Base-by-base conservation (phyloP, 2,329 filamentous ascomycete species). In the Neofusicoccum ribis region DNA sequence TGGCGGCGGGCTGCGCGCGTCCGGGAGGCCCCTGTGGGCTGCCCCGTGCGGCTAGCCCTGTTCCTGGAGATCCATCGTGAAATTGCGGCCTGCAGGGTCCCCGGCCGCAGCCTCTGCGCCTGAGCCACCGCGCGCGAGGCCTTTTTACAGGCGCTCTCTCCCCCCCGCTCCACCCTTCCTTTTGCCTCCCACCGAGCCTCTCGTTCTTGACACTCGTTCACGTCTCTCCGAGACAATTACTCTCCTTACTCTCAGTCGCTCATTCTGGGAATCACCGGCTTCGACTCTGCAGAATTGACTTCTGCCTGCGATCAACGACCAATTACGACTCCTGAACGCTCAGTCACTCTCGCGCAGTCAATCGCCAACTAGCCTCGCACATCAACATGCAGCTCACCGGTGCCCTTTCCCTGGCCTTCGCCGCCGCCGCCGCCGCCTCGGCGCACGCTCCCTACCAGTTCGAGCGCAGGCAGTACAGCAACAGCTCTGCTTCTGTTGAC, bases 191-290 rank as follows among this genome's bases (percentile, higher is more conserved):
- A 72, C 70, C 56, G 56, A 60, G 56, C 56, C 34, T 47, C 43
- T 47, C 56, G 72, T 76, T 70, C 39, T 62, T 54, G 66, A 76
- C 74, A 72, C 69, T 76, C 75, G 71, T 76, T 72, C 70, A 46
- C 0, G 67, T 69, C 72, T 69, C 69, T 73, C 68, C 69, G 72
- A 72, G 73, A 72, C 74, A 71, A 54, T 66, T 70, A 68, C 75
- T 69, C 69, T 77, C 74, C 56, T 73, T 76, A 67, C 68, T 37
- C 71, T 72, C 76, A 20, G 74, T 76, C 75, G 76, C 72, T 77
- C 75, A 67, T 76, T 77, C 72, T 72, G 72, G 72, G 71, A 69
- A 50, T 58, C 43, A n/a, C 69, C 67, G 65, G 69, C 65, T 68
- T 65, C 67, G 6, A 58, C 43, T 51, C 49, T 60, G 69, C 72